Conservation (phyloP, 257 asterid species). For the Nicotiana benthamiana region DNA sequence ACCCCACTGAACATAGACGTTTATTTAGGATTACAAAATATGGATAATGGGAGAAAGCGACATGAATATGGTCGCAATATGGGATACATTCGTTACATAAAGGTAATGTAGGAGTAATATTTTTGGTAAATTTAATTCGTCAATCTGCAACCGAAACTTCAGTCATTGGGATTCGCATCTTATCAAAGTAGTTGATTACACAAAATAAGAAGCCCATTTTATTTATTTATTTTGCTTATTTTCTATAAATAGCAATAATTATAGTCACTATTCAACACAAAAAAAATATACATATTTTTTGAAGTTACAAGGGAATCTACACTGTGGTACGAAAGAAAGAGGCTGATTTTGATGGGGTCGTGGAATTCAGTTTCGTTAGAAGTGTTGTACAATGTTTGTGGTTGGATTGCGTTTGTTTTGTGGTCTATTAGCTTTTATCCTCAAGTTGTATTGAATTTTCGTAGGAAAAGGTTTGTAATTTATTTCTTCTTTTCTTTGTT, state of each 20-base stretch:
- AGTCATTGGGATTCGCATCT: background rate
- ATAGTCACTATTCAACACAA: too few relatives aligned
- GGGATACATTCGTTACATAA: background rate
- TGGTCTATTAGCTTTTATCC: slow-evolving; percentile 98
- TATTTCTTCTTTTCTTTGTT: background rate
- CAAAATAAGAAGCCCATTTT: background rate
- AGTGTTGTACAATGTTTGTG: slow-evolving; percentile 57
- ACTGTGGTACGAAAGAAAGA: too few relatives aligned
- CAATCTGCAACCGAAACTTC: background rate
- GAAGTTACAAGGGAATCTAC: background rate
- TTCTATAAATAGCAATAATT: background rate
- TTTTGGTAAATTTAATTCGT: background rate
- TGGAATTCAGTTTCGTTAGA: slow-evolving; percentile 66
- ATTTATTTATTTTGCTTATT: background rate
- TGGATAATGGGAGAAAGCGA: background rate
- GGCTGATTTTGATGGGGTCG: slow-evolving; percentile 37
- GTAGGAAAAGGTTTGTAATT: slow-evolving; percentile 55
- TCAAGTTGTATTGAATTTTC: slow-evolving; percentile 66
- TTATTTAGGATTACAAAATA: background rate
- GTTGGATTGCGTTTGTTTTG: slow-evolving; percentile 75
- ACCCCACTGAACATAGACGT: background rate
- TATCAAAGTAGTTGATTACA: background rate
- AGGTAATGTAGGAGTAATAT: background rate
- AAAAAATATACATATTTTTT: background rate
- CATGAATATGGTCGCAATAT: background rate